A percentile compares a stretch with the other conserved stretches of the same genome.
These are phyloP conservation scores for Phytophthora chlamydospora DNA, from an alignment of 352 stramenopile species.

Conservation along the genomic window DNA sequence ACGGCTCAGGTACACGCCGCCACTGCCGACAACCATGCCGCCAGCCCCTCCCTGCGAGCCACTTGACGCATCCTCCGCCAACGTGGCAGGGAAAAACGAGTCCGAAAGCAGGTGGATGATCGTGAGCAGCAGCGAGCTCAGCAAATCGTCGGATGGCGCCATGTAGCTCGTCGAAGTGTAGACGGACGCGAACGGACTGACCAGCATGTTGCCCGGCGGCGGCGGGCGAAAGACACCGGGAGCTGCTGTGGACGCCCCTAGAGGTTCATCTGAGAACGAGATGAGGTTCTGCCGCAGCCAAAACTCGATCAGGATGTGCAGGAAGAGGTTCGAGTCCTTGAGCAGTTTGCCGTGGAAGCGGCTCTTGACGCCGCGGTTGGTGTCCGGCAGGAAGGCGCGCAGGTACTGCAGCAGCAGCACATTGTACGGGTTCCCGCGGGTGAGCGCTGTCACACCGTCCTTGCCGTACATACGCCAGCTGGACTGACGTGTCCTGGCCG, in stretches of 20 bases:
- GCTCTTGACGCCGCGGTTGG: constrained; percentile 60
- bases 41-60: constrained; percentile 25
- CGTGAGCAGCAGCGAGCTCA: constrained; percentile 80
- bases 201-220: constrained; percentile 38
- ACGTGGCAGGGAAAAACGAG: constrained; percentile 71
- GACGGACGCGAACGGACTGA: constrained; percentile 74
- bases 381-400: constrained; percentile 78
- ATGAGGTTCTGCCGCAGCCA: constrained; percentile 91
- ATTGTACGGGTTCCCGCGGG: constrained; percentile 83
- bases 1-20: constrained; percentile 70
- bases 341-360: constrained; percentile 81
- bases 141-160: constrained; percentile 81
- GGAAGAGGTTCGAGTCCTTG: constrained; percentile 81
- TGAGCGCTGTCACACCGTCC: constrained; percentile 70
- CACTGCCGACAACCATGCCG: constrained; percentile 39
- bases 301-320: constrained; percentile 88
- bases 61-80: constrained; percentile 38
- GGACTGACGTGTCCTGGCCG: constrained; percentile 54
- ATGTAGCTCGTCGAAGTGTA: constrained; percentile 88
- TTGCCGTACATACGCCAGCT: constrained; percentile 79
- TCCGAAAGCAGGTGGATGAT: constrained; percentile 86
- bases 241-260: constrained; percentile 27
- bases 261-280: constrained; percentile 72
- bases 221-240: constrained; percentile 22
- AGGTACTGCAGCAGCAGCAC: constrained; percentile 86